Conservation (phyloP, 768 basidiomycete genomes). For the Termitomyces sp. region DNA sequence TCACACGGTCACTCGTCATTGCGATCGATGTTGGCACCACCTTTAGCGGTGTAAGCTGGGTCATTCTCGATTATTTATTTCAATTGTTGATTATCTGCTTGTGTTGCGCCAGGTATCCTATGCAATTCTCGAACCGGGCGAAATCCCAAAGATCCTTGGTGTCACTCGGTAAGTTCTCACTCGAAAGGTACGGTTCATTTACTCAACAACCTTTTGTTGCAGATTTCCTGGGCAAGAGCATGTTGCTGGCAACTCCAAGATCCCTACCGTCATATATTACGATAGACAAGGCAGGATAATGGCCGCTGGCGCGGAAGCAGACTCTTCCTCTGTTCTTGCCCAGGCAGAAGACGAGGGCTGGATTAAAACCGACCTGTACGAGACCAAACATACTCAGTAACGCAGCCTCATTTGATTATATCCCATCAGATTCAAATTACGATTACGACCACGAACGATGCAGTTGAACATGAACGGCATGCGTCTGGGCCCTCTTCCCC, state of each 20-base stretch:
- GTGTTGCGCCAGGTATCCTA: constrained; percentile 52
- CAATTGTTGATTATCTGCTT: not conserved
- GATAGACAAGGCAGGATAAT: constrained; percentile 59
- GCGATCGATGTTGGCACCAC: constrained; percentile 82
- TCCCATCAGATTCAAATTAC: constrained; percentile 64
- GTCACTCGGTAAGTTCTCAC: constrained; percentile 56
- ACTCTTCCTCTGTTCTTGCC: constrained; percentile 47
- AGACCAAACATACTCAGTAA: constrained; percentile 8
- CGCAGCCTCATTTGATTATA: not conserved
- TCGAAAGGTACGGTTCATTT: not conserved
- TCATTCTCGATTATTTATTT: not conserved
- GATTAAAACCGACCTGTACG: constrained; percentile 72
- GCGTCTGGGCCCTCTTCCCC: constrained; percentile 63
- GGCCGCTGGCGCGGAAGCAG: constrained; percentile 76
- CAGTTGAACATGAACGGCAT: constrained; percentile 81
- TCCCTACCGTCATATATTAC: constrained; percentile 74
- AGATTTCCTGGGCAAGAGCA: constrained; percentile 85
- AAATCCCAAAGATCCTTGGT: constrained; percentile 76
- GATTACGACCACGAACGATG: constrained; percentile 72
- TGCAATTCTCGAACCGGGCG: constrained; percentile 75
- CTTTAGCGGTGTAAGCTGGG: constrained; percentile 59
- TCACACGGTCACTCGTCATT: constrained; percentile 60
- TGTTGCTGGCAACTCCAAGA: constrained; percentile 81
- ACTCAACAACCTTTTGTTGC: constrained; percentile 13
- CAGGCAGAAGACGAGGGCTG: constrained; percentile 75